phyloP scores from a whole-genome alignment of 1,284 basidiomycete species.

The Chondrostereum purpureum region DNA sequence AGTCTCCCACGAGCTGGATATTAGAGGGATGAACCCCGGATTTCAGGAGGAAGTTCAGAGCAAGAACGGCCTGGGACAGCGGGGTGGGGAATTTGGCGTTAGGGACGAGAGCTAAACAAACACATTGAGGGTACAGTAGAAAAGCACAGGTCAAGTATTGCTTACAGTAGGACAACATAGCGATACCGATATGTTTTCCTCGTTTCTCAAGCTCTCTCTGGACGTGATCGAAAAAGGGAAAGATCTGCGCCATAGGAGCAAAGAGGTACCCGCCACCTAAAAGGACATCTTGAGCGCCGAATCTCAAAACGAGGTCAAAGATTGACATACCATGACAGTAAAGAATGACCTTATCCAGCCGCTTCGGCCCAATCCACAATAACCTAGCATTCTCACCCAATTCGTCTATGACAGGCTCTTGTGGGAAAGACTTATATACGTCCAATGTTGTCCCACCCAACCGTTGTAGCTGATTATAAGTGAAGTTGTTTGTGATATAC shows the following conservation, averaged over 20 bases:
- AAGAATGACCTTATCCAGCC: slow-evolving; percentile 20
- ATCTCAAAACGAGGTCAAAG: not conserved
- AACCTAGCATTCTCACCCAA: slow-evolving; percentile 18
- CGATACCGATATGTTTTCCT: slow-evolving; percentile 23
- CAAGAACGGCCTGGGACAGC: slow-evolving; percentile 3
- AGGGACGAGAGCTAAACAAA: slow-evolving; percentile 20
- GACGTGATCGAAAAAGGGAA: slow-evolving; percentile 23
- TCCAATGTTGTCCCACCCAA: slow-evolving; percentile 4
- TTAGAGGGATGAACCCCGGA: slow-evolving; percentile 3
- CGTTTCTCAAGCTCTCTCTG: slow-evolving; percentile 19
- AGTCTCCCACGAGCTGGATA: slow-evolving; percentile 11
- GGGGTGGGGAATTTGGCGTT: slow-evolving; percentile 10
- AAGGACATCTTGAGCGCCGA: not conserved
- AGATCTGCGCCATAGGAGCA: slow-evolving; percentile 17
- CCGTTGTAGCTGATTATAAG: slow-evolving; percentile 5
- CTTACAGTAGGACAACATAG: slow-evolving; percentile 27
- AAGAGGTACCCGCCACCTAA: slow-evolving; percentile 27
- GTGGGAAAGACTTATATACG: slow-evolving; percentile 4
- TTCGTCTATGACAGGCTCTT: slow-evolving; percentile 16
- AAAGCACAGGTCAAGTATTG: slow-evolving; percentile 1
- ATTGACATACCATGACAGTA: slow-evolving; percentile 23
- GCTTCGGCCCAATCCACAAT: slow-evolving; percentile 23
- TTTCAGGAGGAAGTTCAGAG: slow-evolving; percentile 4
- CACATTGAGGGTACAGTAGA: not conserved
- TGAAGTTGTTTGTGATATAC: not conserved